Percentiles rank a stretch among this genome's conserved stretches.
Evolutionary conservation across 2,329 filamentous ascomycete genomes (phyloP).

Genomic region (Penicillium sumatraense): DNA sequence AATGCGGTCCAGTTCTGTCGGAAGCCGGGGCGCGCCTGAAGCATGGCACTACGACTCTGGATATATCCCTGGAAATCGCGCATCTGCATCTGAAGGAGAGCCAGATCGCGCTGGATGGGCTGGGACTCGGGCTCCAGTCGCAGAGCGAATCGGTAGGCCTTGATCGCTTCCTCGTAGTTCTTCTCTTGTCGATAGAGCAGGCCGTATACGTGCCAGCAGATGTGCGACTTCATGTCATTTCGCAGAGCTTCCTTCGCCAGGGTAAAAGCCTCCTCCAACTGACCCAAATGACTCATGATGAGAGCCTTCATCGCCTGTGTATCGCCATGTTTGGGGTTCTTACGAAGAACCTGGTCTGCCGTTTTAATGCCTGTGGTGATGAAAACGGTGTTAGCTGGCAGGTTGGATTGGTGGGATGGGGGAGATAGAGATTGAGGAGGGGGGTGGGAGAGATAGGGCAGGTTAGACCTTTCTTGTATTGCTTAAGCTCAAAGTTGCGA

Average conservation of each 20-base stretch:
- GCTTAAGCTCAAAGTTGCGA: constrained; percentile 96
- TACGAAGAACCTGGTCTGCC: constrained; percentile 94
- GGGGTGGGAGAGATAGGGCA: constrained; percentile 4
- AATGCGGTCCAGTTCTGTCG: constrained; percentile 98
- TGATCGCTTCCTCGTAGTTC: constrained; percentile 98
- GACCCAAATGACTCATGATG: constrained; percentile 90
- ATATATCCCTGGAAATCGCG: constrained; percentile 93
- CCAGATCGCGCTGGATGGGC: constrained; percentile 93
- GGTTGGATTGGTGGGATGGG: constrained; percentile 2
- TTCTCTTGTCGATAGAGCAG: constrained; percentile 90
- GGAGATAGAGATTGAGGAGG: no score
- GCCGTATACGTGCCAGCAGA: constrained; percentile 99
- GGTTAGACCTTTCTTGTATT: constrained; percentile 80
- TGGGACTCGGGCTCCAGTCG: constrained; percentile 90
- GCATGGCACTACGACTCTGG: constrained; percentile 84
- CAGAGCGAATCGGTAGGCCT: constrained; percentile 96
- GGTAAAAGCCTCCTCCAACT: constrained; percentile 90
- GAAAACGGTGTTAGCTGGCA: constrained; percentile 27
- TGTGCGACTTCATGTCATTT: constrained; percentile 98
- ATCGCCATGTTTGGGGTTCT: constrained; percentile 94
- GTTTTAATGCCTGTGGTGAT: constrained; percentile 75
- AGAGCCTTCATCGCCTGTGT: constrained; percentile 99
- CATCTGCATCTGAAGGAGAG: constrained; percentile 93
- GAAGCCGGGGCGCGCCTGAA: constrained; percentile 78
- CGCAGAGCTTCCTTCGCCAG: constrained; percentile 90